Conservation (phyloP, 768 basidiomycete species). For the Brasilioporus rufonigricans region DNA sequence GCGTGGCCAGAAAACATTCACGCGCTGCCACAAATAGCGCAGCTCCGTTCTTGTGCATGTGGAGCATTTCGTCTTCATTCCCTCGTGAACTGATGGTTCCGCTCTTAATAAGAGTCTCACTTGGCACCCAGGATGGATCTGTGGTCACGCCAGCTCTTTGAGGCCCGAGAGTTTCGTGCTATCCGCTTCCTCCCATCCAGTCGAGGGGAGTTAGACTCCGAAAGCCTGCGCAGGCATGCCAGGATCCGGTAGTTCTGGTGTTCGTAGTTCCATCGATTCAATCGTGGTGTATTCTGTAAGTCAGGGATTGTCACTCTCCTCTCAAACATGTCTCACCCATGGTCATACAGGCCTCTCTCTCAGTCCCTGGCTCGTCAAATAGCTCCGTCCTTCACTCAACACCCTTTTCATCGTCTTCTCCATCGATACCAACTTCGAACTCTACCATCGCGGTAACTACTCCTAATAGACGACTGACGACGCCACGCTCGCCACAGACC, state of each 20-base stretch:
- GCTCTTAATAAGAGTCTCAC: constrained; percentile 7
- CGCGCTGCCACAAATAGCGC: constrained; percentile 7
- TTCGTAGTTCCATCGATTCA: neutral
- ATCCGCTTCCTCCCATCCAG: neutral
- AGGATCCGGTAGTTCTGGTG: neutral
- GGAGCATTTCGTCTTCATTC: constrained; percentile 8
- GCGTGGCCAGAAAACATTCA: neutral
- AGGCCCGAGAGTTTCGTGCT: neutral
- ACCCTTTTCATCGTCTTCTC: neutral
- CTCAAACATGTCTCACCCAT: neutral
- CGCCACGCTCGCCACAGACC: neutral
- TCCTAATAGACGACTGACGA: neutral
- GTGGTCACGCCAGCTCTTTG: neutral
- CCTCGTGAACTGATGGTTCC: constrained; percentile 4
- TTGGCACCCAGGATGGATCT: neutral
- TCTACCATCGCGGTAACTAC: neutral
- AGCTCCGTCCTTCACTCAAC: neutral
- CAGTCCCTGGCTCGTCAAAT: neutral
- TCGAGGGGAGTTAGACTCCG: neutral
- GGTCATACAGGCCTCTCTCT: neutral
- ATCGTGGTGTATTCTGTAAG: neutral
- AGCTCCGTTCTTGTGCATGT: constrained; percentile 3
- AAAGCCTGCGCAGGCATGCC: neutral
- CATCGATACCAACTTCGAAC: neutral
- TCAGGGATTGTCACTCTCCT: neutral